Percentiles rank a stretch among this genome's conserved stretches.
Evolutionary conservation across 2,329 filamentous ascomycete species (phyloP).

Genomic region (Apiospora malaysiana): DNA sequence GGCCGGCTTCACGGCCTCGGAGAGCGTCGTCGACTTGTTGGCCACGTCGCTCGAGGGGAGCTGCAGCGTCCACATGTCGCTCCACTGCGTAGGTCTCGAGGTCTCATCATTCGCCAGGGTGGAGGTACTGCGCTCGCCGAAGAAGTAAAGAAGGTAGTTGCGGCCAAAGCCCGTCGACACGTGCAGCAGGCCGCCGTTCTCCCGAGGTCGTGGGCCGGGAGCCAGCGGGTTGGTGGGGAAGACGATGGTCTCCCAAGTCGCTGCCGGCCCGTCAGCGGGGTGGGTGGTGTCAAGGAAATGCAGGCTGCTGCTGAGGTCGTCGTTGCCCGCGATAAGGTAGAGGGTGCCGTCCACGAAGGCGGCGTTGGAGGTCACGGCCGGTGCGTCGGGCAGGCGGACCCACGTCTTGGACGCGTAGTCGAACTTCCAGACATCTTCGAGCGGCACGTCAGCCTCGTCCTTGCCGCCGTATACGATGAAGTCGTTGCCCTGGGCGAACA

Average conservation of each 20-base stretch:
- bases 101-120: conserved; percentile 25
- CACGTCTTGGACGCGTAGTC: conserved; percentile 54
- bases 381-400: conserved; percentile 53
- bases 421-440: conserved; percentile 57
- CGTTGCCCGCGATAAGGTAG: conserved; percentile 50
- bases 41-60: conserved; percentile 45
- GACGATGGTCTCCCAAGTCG: conserved; percentile 44
- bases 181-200: conserved; percentile 49
- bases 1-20: conserved; percentile 50
- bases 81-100: conserved; percentile 35
- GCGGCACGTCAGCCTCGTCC: conserved; percentile 32
- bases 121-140: conserved; percentile 45
- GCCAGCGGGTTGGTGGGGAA: conserved; percentile 45
- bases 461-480: conserved; percentile 57
- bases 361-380: conserved; percentile 45
- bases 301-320: conserved; percentile 41
- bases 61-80: conserved; percentile 60
- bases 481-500: conserved; percentile 50
- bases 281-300: conserved; percentile 41
- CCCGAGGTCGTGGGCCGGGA: conserved; percentile 49
- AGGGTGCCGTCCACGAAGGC: conserved; percentile 51
- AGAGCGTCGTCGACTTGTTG: conserved; percentile 30
- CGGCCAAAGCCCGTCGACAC: conserved; percentile 58
- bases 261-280: conserved; percentile 32
- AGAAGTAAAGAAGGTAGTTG: conserved; percentile 56